Evolutionary conservation across 768 basidiomycete species (phyloP).

Genomic region (Psilocybe sp.): DNA sequence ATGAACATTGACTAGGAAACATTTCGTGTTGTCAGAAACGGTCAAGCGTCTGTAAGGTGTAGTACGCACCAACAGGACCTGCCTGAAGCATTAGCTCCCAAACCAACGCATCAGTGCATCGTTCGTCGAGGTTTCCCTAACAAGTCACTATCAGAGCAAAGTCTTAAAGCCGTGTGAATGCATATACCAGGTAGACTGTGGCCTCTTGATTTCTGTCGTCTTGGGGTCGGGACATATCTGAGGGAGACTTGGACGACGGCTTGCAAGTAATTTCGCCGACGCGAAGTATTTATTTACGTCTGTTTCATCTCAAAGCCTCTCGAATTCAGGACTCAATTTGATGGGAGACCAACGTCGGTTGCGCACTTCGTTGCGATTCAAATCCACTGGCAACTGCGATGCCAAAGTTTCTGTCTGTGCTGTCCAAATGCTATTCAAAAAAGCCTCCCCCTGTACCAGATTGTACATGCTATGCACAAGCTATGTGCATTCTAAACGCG

Average conservation of each 20-base stretch:
- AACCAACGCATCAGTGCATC: constrained; percentile 88
- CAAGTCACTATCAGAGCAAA: constrained; percentile 4
- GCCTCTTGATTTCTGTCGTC: constrained; percentile 92
- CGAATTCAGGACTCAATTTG: not conserved
- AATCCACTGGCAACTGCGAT: no score
- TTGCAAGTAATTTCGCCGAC: not conserved
- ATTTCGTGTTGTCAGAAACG: not conserved
- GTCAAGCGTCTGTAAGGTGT: not conserved
- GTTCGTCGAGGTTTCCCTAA: constrained; percentile 96
- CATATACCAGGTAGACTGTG: constrained; percentile 78
- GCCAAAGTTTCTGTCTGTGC: no score
- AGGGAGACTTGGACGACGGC: constrained; percentile 5
- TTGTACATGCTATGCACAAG: no score
- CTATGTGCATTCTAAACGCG: no score
- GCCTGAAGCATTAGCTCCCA: constrained; percentile 99
- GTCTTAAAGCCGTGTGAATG: not conserved
- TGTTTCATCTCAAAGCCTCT: not conserved
- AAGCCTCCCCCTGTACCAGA: no score
- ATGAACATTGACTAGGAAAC: constrained; percentile 86
- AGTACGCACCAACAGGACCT: constrained; percentile 88
- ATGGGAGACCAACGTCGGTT: not conserved
- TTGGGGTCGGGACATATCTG: constrained; percentile 64
- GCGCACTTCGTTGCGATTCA: no score
- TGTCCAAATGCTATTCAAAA: no score
- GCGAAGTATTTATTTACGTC: constrained; percentile 4